phyloP scores from a whole-genome alignment of 2,329 filamentous ascomycete genomes.

The Microsporum canis region DNA sequence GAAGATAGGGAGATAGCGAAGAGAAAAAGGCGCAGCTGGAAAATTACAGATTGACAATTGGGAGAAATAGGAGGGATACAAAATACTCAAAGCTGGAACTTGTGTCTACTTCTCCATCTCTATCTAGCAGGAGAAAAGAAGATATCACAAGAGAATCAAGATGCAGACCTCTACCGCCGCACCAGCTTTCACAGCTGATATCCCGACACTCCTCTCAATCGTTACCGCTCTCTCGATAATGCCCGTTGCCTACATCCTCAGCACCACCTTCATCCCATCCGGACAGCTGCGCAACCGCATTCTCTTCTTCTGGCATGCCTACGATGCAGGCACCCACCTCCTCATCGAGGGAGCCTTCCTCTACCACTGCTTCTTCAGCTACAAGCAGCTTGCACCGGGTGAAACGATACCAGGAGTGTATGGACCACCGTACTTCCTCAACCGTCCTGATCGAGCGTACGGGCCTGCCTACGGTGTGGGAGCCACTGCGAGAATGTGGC shows the following conservation, averaged over 20 bases:
- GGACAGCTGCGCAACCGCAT: slow-evolving; percentile 50
- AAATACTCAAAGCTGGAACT: too few relatives aligned
- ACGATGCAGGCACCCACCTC: slow-evolving; percentile 85
- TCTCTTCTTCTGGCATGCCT: slow-evolving; percentile 90
- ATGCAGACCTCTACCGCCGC: neutral
- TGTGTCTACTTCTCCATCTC: too few relatives aligned
- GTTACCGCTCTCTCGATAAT: slow-evolving; percentile 45
- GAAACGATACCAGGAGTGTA: slow-evolving; percentile 10
- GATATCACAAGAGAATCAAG: neutral
- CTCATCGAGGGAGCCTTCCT: slow-evolving; percentile 84
- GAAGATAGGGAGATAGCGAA: too few relatives aligned
- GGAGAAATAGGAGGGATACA: too few relatives aligned
- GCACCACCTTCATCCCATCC: slow-evolving; percentile 41
- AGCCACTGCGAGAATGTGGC: slow-evolving; percentile 48
- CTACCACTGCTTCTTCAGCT: slow-evolving; percentile 84
- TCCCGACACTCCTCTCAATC: slow-evolving; percentile 43
- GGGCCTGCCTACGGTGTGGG: slow-evolving; percentile 47
- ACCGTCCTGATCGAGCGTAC: slow-evolving; percentile 44
- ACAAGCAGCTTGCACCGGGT: slow-evolving; percentile 35
- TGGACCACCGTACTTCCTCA: slow-evolving; percentile 41
- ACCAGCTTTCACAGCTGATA: slow-evolving; percentile 11
- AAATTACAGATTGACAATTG: too few relatives aligned
- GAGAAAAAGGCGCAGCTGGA: too few relatives aligned
- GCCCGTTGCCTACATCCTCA: slow-evolving; percentile 41
- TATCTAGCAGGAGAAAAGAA: too few relatives aligned